phyloP scores from a whole-genome alignment of 345 rosid genomes.

The Populus deltoides region DNA sequence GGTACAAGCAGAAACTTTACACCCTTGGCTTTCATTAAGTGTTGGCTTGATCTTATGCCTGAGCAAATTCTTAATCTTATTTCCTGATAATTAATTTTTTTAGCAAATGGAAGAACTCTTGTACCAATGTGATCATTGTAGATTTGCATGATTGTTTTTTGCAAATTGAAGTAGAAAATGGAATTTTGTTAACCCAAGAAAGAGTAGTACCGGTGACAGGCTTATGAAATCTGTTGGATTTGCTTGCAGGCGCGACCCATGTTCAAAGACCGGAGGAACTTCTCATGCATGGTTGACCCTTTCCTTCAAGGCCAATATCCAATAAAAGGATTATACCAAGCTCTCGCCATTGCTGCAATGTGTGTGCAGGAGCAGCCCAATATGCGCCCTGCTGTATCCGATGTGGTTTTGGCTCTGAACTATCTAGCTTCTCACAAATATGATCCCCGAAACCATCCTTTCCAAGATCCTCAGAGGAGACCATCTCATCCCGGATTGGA shows the following conservation, averaged over 20 bases:
- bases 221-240: neutral
- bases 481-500: constrained; percentile 2
- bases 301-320: constrained; percentile 37
- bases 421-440: constrained; percentile 36
- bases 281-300: constrained; percentile 39
- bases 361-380: constrained; percentile 50
- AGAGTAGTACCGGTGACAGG: neutral
- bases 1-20: neutral
- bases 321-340: constrained; percentile 42
- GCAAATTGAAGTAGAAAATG: neutral
- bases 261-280: constrained; percentile 43
- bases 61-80: neutral
- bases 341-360: constrained; percentile 47
- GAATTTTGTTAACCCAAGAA: neutral
- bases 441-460: constrained; percentile 2
- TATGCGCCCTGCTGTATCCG: constrained; percentile 36
- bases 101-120: neutral
- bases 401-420: constrained; percentile 43
- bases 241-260: constrained; percentile 41
- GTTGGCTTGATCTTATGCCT: neutral
- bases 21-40: neutral
- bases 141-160: neutral
- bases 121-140: neutral
- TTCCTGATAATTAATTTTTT: neutral
- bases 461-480: neutral